A percentile compares a stretch with the other conserved stretches of the same genome.
These are phyloP conservation scores for Diaporthe sp. DNA, from an alignment of 2,329 filamentous ascomycete species.

Conservation along the genomic window DNA sequence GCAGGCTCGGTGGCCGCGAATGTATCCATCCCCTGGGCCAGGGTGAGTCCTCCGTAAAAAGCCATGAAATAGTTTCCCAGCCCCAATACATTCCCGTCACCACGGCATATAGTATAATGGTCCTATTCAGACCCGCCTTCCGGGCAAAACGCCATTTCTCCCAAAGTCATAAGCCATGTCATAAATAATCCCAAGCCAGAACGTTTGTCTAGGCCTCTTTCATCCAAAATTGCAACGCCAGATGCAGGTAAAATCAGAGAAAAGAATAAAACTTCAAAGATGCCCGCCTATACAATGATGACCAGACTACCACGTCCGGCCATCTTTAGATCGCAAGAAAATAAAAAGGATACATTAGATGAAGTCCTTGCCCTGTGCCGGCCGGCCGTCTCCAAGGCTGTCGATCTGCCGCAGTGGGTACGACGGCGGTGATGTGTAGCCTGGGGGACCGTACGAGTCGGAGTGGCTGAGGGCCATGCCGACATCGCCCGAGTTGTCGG, in stretches of 20 bases:
- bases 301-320: background rate
- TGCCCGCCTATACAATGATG: background rate
- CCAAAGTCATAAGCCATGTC: slow-evolving; percentile 14
- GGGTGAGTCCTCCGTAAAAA: background rate
- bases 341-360: slow-evolving; percentile 8
- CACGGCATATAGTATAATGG: background rate
- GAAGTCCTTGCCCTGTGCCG: slow-evolving; percentile 26
- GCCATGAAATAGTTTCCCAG: slow-evolving; percentile 4
- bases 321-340: background rate
- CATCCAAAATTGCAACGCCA: slow-evolving; percentile 30
- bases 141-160: slow-evolving; percentile 16
- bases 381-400: slow-evolving; percentile 20
- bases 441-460: slow-evolving; percentile 21
- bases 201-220: slow-evolving; percentile 29
- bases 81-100: slow-evolving; percentile 4
- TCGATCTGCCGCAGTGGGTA: slow-evolving; percentile 1
- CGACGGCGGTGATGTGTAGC: slow-evolving; percentile 21
- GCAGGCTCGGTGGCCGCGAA: background rate
- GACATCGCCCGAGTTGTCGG: slow-evolving; percentile 35
- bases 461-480: slow-evolving; percentile 28
- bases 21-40: background rate
- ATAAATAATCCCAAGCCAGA: slow-evolving; percentile 23
- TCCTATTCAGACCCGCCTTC: background rate
- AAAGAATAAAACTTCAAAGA: background rate
- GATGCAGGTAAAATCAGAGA: slow-evolving; percentile 11